phyloP scores from a whole-genome alignment of 2,329 filamentous ascomycete species.

The Xylaria sp. region DNA sequence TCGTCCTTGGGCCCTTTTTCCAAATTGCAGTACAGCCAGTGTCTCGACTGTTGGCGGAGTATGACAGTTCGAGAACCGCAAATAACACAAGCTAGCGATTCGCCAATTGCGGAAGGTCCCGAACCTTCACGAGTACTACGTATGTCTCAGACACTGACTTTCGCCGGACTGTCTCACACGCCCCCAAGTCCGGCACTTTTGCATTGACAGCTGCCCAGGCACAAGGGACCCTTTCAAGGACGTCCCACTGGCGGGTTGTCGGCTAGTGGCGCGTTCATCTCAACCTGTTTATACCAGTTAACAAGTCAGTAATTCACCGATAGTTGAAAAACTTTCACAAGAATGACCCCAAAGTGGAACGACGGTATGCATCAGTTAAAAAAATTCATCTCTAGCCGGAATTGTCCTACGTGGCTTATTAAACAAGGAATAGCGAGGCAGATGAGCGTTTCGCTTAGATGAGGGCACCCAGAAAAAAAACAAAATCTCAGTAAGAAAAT shows the following conservation, averaged over 20 bases:
- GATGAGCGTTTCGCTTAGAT: slow-evolving; percentile 38
- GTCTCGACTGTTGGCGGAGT: slow-evolving; percentile 36
- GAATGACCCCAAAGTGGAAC: slow-evolving; percentile 25
- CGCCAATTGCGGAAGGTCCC: slow-evolving; percentile 47
- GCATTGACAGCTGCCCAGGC: slow-evolving; percentile 43
- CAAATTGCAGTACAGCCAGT: slow-evolving; percentile 37
- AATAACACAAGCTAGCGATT: slow-evolving; percentile 36
- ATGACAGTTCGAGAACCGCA: slow-evolving; percentile 29
- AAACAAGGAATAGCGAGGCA: slow-evolving; percentile 36
- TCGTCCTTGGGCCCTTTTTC: slow-evolving; percentile 32
- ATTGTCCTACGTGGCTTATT: slow-evolving; percentile 39
- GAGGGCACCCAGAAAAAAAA: slow-evolving; percentile 14
- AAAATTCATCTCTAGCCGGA: slow-evolving; percentile 27
- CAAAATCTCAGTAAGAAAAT: slow-evolving; percentile 19
- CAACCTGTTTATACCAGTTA: slow-evolving; percentile 29
- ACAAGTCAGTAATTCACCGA: slow-evolving; percentile 19
- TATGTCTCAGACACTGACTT: slow-evolving; percentile 36
- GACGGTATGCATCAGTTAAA: slow-evolving; percentile 19
- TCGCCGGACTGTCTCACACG: slow-evolving; percentile 39
- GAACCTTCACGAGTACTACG: slow-evolving; percentile 35
- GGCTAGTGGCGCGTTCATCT: slow-evolving; percentile 10
- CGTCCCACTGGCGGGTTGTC: slow-evolving; percentile 23
- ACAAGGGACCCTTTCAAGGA: slow-evolving; percentile 35
- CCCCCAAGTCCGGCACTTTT: slow-evolving; percentile 40
- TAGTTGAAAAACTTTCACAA: slow-evolving; percentile 30